Evolutionary conservation across 2,329 filamentous ascomycete genomes (phyloP), one percentile per base, ranked within the genome.

Genomic region (Mycosphaerella arachidis): DNA sequence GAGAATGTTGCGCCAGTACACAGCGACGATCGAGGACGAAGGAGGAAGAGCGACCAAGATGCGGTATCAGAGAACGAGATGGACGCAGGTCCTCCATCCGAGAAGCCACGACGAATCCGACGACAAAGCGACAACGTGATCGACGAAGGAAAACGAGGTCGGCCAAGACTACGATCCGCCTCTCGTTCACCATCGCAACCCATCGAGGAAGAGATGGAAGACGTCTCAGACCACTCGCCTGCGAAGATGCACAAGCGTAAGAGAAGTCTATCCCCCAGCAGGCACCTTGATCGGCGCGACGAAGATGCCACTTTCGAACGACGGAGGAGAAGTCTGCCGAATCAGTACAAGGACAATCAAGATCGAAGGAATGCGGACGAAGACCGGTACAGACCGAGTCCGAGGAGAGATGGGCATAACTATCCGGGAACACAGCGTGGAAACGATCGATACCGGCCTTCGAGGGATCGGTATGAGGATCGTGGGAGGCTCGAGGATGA

Each of bases 401-500:
- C 68, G 20, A 60, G 68, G n/a, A 62, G 68, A 13, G 63, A 72
- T 7, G 65, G 69, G 48, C 54, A 63, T 48, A 48, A 63, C 18
- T 53, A 61, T 37, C 59, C 65, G 18, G 65, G 66, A 45, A 48
- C 48, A 10, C 43, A 62, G 10, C 48, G 64, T 37, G 54, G 60
- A 6, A 60, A 69, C 31, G 66, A 69, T 57, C 63, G 66, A 24
- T 72, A 70, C 55, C 64, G 69, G 6, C 67, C 68, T 4, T 57
- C 60, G 20, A 48, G 48, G 18, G 57, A 59, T 29, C 62, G 66
- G 29, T 59, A 66, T 43, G 55, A 63, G 13, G 61, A 66, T 48
- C 60, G 63, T n/a, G 77, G 77, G 20, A 77, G 79, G 13, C 76
- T 80, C 16, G 64, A 60, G 48, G 62, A 55, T 33, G 63, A 63